phyloP scores from a whole-genome alignment of 306 rosid species.

The Glycyrrhiza uralensis region DNA sequence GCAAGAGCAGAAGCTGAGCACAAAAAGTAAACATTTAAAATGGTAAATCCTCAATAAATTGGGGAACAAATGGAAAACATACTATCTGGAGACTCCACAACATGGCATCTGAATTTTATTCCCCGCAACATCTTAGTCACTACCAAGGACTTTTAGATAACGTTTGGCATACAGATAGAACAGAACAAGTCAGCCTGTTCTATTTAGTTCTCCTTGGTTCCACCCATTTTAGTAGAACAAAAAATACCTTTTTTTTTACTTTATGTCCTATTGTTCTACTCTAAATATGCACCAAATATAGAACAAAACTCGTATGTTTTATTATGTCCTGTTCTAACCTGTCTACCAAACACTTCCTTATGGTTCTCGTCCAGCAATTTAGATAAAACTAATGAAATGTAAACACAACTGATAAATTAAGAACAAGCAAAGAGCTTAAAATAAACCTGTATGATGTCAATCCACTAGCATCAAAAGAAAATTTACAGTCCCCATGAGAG shows the following conservation, averaged over 20 bases:
- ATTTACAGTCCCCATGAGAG: slow-evolving; percentile 66
- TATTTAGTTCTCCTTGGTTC: no score
- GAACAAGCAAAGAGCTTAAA: slow-evolving; percentile 16
- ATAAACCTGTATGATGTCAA: slow-evolving; percentile 78
- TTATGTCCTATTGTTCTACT: no score
- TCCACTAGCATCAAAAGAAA: slow-evolving; percentile 83
- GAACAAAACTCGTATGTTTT: no score
- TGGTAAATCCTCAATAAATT: not conserved
- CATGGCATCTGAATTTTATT: not conserved
- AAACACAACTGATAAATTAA: slow-evolving; percentile 19
- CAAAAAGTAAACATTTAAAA: slow-evolving; percentile 20
- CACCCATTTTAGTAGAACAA: no score
- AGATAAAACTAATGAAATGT: not conserved
- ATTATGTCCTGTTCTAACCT: no score
- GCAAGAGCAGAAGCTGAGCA: slow-evolving; percentile 82
- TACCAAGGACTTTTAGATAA: not conserved
- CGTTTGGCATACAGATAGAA: no score
- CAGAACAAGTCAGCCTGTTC: no score
- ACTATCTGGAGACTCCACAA: not conserved
- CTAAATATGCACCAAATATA: no score
- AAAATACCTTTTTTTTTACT: no score
- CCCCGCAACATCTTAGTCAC: not conserved
- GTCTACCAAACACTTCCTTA: not conserved
- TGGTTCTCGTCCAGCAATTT: not conserved
- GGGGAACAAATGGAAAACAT: slow-evolving; percentile 5